These are phyloP conservation scores for Cercospora sp. DNA, from an alignment of 2,329 filamentous ascomycete species.

Conservation along the genomic window DNA sequence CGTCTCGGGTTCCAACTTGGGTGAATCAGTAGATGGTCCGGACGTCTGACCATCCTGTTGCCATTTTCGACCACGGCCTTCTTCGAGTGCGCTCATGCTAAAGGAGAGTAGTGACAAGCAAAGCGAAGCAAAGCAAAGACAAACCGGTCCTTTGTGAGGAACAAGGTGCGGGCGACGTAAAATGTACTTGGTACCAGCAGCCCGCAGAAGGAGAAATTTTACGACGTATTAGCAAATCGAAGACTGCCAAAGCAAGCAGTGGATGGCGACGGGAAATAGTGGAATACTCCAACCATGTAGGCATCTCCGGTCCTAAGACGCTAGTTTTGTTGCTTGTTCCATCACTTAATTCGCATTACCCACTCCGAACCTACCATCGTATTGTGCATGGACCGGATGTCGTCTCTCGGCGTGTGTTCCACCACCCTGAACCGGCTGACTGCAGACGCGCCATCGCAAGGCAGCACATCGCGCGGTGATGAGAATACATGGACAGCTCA, in stretches of 20 bases:
- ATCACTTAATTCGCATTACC: not conserved
- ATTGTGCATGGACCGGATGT: not conserved
- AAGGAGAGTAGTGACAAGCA: not conserved
- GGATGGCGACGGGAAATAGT: constrained; percentile 3
- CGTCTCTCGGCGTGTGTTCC: not conserved
- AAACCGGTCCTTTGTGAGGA: not conserved
- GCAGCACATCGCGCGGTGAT: not conserved
- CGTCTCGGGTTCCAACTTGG: not conserved
- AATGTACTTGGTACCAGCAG: constrained; percentile 2
- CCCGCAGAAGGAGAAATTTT: not conserved
- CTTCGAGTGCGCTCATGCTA: constrained; percentile 13
- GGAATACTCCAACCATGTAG: constrained; percentile 10
- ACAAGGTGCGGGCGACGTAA: not conserved
- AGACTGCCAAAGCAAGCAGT: not conserved
- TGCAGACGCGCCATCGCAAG: not conserved
- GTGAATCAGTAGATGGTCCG: not conserved
- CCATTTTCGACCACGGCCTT: constrained; percentile 7
- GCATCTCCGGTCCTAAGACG: not conserved
- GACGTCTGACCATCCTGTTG: constrained; percentile 1
- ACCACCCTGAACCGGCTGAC: not conserved
- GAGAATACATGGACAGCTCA: not conserved
- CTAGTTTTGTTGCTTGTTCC: not conserved
- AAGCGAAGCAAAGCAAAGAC: constrained; percentile 5
- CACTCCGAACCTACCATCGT: not conserved
- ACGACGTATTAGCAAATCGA: constrained; percentile 9